Evolutionary conservation across 768 basidiomycete species (phyloP).

Genomic region (Boletus patriciae): DNA sequence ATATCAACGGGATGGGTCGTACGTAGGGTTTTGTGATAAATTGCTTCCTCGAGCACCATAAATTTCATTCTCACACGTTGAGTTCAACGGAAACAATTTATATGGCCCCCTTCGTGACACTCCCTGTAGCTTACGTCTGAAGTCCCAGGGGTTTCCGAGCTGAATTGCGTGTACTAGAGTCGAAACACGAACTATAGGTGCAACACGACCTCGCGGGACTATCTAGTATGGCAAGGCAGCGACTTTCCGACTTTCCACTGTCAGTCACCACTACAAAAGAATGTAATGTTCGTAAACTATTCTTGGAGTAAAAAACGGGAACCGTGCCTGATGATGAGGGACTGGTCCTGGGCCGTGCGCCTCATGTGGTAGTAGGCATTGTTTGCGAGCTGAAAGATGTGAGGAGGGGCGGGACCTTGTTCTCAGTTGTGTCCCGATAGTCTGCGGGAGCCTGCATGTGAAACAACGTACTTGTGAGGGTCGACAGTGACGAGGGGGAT

Average conservation of each 20-base stretch:
- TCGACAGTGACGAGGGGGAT: conserved; percentile 81
- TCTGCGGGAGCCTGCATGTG: conserved; percentile 85
- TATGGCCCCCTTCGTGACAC: too few relatives aligned
- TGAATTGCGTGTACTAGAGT: too few relatives aligned
- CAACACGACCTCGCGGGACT: too few relatives aligned
- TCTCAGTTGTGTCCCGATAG: conserved; percentile 71
- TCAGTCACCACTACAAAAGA: conserved; percentile 75
- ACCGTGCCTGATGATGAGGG: conserved; percentile 78
- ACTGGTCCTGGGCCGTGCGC: conserved; percentile 90
- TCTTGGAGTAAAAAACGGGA: background rate
- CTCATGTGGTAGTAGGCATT: conserved; percentile 96
- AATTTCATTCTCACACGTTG: too few relatives aligned
- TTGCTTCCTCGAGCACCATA: too few relatives aligned
- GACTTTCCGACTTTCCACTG: conserved; percentile 91
- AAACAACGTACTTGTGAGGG: conserved; percentile 85
- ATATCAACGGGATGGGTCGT: too few relatives aligned
- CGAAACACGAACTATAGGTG: too few relatives aligned
- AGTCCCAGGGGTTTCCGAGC: too few relatives aligned
- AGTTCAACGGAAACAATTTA: too few relatives aligned
- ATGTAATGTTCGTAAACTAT: background rate
- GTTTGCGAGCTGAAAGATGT: conserved; percentile 89
- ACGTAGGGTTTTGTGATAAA: too few relatives aligned
- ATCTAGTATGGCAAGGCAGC: conserved; percentile 76
- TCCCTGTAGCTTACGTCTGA: too few relatives aligned
- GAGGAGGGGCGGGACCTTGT: conserved; percentile 66